Evolutionary conservation across 257 asterid species (phyloP).

Genomic region (Haberlea rhodopensis): DNA sequence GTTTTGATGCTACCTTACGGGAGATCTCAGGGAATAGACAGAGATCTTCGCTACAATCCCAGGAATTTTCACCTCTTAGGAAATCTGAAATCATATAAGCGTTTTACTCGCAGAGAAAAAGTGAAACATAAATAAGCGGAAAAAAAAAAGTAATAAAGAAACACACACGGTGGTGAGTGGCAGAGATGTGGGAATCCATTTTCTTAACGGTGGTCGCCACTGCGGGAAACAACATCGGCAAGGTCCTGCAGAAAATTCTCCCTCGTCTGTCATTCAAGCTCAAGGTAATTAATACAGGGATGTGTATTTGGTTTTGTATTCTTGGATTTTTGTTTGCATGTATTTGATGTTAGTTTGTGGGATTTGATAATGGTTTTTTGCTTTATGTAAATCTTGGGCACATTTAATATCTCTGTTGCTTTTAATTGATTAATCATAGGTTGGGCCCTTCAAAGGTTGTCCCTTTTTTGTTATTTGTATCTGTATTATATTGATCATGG

Average conservation of each 20-base stretch:
- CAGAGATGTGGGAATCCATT: slow-evolving; percentile 88
- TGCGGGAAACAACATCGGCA: slow-evolving; percentile 98
- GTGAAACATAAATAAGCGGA: slow-evolving; percentile 1
- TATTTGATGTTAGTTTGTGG: not conserved
- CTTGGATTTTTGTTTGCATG: not conserved
- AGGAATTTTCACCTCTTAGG: no score
- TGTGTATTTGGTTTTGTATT: not conserved
- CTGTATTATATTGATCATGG: not conserved
- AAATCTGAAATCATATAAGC: no score
- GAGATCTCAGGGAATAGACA: no score
- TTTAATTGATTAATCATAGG: not conserved
- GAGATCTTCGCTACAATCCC: no score
- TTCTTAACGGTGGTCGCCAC: slow-evolving; percentile 91
- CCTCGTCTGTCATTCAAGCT: slow-evolving; percentile 97
- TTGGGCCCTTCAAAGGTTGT: not conserved
- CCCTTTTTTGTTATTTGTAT: not conserved
- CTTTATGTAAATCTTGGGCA: not conserved
- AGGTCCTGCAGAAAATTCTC: slow-evolving; percentile 95
- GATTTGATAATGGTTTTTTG: not conserved
- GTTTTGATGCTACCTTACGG: no score
- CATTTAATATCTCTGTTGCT: not conserved
- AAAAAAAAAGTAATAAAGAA: slow-evolving; percentile 6
- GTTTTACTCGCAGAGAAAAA: not conserved
- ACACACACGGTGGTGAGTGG: not conserved
- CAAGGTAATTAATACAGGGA: slow-evolving; percentile 49